phyloP scores from a whole-genome alignment of 305 asterid genomes.

The Petunia hybrid region DNA sequence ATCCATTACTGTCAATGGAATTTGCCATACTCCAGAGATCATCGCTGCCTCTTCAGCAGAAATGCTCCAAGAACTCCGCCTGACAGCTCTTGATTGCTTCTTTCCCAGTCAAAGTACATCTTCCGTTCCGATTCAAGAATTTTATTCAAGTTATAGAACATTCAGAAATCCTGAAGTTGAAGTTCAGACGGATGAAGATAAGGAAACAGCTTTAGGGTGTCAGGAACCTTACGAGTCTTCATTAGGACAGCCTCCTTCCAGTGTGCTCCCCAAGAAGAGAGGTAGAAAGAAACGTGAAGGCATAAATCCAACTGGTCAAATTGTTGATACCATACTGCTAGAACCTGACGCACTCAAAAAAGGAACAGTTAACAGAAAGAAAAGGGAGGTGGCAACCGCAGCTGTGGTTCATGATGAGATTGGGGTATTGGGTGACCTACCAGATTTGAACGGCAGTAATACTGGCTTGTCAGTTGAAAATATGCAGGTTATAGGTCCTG shows the following conservation, averaged over 20 bases:
- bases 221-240: constrained; percentile 12
- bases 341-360: constrained; percentile 38
- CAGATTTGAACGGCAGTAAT: constrained; percentile 52
- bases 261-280: constrained; percentile 38
- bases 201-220: constrained; percentile 39
- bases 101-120: constrained; percentile 44
- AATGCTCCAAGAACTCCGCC: constrained; percentile 60
- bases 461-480: constrained; percentile 43
- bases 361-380: constrained; percentile 39
- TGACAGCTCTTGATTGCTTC: constrained; percentile 54
- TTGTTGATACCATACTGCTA: constrained; percentile 36
- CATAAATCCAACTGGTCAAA: constrained; percentile 27
- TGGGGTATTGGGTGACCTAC: constrained; percentile 41
- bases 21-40: constrained; percentile 43
- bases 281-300: constrained; percentile 43
- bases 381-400: constrained; percentile 40
- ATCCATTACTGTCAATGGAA: constrained; percentile 36
- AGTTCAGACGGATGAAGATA: constrained; percentile 29
- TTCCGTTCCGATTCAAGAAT: constrained; percentile 56
- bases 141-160: constrained; percentile 62
- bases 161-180: constrained; percentile 43
- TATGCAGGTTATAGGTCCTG: constrained; percentile 45
- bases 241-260: constrained; percentile 24
- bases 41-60: constrained; percentile 52
- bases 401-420: constrained; percentile 34